Evolutionary conservation across 1,284 basidiomycete genomes (phyloP).

Genomic region (Cutaneotrichosporon cavernicola): DNA sequence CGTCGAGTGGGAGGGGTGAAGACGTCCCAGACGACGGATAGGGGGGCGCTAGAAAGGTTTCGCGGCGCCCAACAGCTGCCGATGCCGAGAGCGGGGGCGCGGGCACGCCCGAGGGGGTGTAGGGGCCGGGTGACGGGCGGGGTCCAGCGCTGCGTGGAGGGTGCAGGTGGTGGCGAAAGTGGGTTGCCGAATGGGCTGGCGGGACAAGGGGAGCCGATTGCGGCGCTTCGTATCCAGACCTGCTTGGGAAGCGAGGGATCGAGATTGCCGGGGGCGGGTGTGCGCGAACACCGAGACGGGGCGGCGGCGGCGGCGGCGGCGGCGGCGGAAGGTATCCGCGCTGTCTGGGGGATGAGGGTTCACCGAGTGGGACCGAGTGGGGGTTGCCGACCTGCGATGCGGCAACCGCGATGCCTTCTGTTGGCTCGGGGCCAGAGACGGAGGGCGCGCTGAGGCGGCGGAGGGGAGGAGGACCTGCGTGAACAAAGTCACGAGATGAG

Average conservation of each 20-base stretch:
- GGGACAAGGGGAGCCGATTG: conserved; percentile 20
- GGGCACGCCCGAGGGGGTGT: conserved; percentile 1
- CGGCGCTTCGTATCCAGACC: conserved; percentile 12
- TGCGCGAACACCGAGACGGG: conserved; percentile 16
- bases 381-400: conserved; percentile 5
- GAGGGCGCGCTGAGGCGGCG: conserved; percentile 20
- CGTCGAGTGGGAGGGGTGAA: conserved; percentile 24
- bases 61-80: conserved; percentile 9
- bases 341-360: conserved; percentile 9
- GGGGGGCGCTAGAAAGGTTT: conserved; percentile 14
- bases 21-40: conserved; percentile 28
- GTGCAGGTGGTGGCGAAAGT: conserved; percentile 16
- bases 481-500: conserved; percentile 13
- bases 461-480: conserved; percentile 21
- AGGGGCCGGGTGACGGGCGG: conserved; percentile 14
- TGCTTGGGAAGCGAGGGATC: conserved; percentile 14
- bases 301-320: conserved; percentile 9
- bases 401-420: background rate
- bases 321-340: conserved; percentile 14
- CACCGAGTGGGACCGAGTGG: background rate
- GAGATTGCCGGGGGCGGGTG: conserved; percentile 22
- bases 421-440: background rate
- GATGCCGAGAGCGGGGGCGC: conserved; percentile 6
- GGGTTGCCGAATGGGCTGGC: conserved; percentile 15
- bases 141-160: conserved; percentile 17